Evolutionary conservation across 306 rosid species (phyloP), one percentile per base, ranked within the genome.

Genomic region (Boehmeria nivea): DNA sequence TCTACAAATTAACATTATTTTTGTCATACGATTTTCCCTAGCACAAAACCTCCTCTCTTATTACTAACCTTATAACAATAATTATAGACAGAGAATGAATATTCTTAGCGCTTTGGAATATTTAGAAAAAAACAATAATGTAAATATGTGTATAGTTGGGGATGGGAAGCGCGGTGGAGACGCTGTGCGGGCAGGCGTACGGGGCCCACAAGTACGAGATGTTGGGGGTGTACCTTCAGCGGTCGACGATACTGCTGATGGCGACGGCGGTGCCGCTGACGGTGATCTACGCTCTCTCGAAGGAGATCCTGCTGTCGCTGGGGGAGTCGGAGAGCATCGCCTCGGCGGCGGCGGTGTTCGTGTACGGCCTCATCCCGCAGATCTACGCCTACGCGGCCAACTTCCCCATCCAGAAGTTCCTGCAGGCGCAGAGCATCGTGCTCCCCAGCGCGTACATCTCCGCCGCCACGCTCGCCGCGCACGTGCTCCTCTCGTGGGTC

Each of bases 81-180:
- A n/a, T n/a, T n/a, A n/a, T n/a, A n/a, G n/a, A n/a, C n/a, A n/a
- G n/a, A n/a, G n/a, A n/a, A n/a, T n/a, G n/a, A n/a, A n/a, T n/a
- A n/a, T n/a, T n/a, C n/a, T n/a, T n/a, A n/a, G n/a, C n/a, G n/a
- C n/a, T n/a, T n/a, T n/a, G n/a, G n/a, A n/a, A n/a, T n/a, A n/a
- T n/a, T n/a, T n/a, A n/a, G n/a, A n/a, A n/a, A n/a, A n/a, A n/a
- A n/a, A n/a, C n/a, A n/a, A n/a, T n/a, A n/a, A n/a, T n/a, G n/a
- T n/a, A n/a, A n/a, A n/a, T n/a, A n/a, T n/a, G n/a, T n/a, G 45
- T 12, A 14, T 18, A 76, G 87, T 71, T 81, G 18, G 87, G 87
- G 12, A 81, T 77, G 87, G 87, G 83, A 19, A 81, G 87, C 26
- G 87, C 83, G 0, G 83, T 77, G 26, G 87, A 81, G 48, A 81